phyloP scores from a whole-genome alignment of 371 early-diverging fungal species.

The Mortierella sp. region DNA sequence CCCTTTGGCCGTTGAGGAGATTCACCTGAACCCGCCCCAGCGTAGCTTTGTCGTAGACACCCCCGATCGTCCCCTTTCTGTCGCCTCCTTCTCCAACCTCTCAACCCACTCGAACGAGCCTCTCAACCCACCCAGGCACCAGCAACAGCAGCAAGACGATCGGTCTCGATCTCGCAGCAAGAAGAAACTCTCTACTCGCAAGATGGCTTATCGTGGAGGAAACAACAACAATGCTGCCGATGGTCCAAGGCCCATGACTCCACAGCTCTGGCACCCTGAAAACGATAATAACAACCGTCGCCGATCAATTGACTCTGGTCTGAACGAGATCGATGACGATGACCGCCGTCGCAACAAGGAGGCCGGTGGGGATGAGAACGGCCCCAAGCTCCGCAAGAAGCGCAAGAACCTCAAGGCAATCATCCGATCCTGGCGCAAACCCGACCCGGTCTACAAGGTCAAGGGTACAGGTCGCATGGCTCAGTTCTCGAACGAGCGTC shows the following conservation, averaged over 20 bases:
- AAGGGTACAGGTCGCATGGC: constrained; percentile 31
- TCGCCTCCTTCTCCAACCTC: constrained; percentile 33
- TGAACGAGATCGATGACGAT: constrained; percentile 17
- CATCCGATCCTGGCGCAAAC: constrained; percentile 14
- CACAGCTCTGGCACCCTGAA: constrained; percentile 54
- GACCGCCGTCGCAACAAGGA: constrained; percentile 10
- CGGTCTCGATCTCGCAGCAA: constrained; percentile 11
- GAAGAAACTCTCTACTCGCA: constrained; percentile 8
- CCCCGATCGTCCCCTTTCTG: constrained; percentile 35
- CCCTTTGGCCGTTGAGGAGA: constrained; percentile 22
- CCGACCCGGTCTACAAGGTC: constrained; percentile 19
- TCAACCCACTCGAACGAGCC: constrained; percentile 49
- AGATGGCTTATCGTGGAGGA: neutral
- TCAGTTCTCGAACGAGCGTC: constrained; percentile 56
- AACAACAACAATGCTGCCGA: constrained; percentile 7
- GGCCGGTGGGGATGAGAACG: neutral
- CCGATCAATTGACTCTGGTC: neutral
- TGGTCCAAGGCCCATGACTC: constrained; percentile 26
- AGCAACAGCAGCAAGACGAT: neutral
- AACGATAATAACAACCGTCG: constrained; percentile 16
- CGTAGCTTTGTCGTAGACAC: constrained; percentile 18
- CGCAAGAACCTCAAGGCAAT: constrained; percentile 32
- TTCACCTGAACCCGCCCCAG: constrained; percentile 37
- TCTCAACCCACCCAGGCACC: constrained; percentile 18
- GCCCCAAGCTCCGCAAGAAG: constrained; percentile 26